These are phyloP conservation scores for Abelmoschus esculentus DNA, from an alignment of 345 rosid genomes.

Conservation along the genomic window DNA sequence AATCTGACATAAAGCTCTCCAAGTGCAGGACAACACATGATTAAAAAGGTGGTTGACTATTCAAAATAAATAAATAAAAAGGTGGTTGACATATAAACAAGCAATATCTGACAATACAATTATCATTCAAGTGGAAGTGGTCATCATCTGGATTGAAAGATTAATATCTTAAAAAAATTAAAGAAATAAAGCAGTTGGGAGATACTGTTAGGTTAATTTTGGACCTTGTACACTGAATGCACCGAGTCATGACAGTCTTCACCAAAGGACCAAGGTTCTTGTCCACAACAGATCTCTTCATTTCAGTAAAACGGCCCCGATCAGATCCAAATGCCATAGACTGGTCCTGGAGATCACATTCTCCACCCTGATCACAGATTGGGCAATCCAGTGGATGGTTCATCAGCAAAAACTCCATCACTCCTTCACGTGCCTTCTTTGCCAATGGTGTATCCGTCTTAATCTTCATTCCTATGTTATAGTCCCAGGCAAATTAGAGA, in stretches of 20 bases:
- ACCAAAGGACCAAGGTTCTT: conserved; percentile 98
- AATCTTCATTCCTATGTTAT: conserved; percentile 80
- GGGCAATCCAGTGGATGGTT: conserved; percentile 98
- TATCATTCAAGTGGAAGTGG: neutral
- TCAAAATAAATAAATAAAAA: neutral
- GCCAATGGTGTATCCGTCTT: conserved; percentile 94
- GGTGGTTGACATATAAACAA: neutral
- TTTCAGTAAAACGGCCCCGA: conserved; percentile 92
- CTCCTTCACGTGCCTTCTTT: conserved; percentile 97
- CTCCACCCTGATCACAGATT: conserved; percentile 81
- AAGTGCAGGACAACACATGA: neutral
- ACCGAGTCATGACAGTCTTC: conserved; percentile 99
- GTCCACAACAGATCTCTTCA: conserved; percentile 86
- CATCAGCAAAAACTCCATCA: conserved; percentile 95
- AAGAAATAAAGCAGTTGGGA: neutral
- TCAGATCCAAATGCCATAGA: conserved; percentile 99
- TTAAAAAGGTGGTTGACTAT: neutral
- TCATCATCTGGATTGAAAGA: neutral
- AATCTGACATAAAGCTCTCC: neutral
- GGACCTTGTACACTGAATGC: conserved; percentile 97
- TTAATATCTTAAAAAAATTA: neutral
- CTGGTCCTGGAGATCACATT: conserved; percentile 41
- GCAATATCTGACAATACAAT: neutral
- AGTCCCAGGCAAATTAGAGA: neutral
- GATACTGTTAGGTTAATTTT: neutral